Evolutionary conservation across 352 stramenopile genomes (phyloP).

Genomic region (Phytophthora sp.): DNA sequence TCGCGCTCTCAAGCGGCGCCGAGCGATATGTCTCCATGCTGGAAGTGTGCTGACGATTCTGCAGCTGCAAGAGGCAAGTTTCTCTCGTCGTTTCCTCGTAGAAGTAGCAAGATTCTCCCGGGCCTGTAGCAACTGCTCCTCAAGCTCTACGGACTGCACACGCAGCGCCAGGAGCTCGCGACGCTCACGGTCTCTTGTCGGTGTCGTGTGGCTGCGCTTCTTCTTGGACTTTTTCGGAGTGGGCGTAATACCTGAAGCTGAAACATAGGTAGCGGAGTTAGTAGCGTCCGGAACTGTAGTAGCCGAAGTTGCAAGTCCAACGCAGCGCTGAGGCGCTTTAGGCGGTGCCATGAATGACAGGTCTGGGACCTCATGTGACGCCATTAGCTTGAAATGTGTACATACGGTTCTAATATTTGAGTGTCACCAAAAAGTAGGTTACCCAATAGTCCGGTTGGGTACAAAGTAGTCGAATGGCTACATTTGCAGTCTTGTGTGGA

Average conservation of each 20-base stretch:
- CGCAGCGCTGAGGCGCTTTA: background rate
- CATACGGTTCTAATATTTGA: too few species aligned
- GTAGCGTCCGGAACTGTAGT: background rate
- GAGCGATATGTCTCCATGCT: conserved; percentile 42
- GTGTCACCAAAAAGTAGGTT: too few species aligned
- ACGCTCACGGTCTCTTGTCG: conserved; percentile 40
- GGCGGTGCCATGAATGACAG: conserved; percentile 5
- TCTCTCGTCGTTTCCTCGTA: conserved; percentile 7
- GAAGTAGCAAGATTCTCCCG: conserved; percentile 14
- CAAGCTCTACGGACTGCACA: conserved; percentile 29
- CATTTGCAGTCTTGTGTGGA: background rate
- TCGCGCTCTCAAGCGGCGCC: conserved; percentile 25
- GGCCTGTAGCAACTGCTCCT: conserved; percentile 21
- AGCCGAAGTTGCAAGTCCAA: conserved; percentile 3
- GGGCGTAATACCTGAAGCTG: background rate
- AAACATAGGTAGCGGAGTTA: background rate
- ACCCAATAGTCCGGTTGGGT: background rate
- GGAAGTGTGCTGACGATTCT: conserved; percentile 31
- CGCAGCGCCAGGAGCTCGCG: conserved; percentile 38
- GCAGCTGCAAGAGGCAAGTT: conserved; percentile 15
- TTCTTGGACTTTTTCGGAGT: conserved; percentile 27
- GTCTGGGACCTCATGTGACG: background rate
- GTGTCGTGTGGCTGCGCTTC: conserved; percentile 40
- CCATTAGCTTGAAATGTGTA: too few species aligned
- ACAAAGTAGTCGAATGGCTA: background rate